Evolutionary conservation across 345 rosid genomes (phyloP).

Genomic region (Rubroshorea leprosula): DNA sequence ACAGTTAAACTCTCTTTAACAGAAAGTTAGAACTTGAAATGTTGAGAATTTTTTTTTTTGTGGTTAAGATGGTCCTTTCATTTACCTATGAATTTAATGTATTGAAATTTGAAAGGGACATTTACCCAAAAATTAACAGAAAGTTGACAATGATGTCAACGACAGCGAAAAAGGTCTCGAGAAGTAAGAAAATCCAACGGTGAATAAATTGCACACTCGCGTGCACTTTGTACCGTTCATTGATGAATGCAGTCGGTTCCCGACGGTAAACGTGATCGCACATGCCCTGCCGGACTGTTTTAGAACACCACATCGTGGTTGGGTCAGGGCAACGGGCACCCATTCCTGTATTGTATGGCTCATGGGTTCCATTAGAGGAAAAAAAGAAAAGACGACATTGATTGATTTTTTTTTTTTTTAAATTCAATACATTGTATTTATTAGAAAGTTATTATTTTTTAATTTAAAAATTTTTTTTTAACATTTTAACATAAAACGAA

Average conservation of each 20-base stretch:
- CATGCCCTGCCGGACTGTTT: slow-evolving; percentile 16
- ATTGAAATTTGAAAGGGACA: slow-evolving; percentile 3
- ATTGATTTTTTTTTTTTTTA: too few species aligned
- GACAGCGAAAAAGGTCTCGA: not conserved
- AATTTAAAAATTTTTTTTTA: too few species aligned
- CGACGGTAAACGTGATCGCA: slow-evolving; percentile 22
- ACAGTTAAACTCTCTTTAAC: too few species aligned
- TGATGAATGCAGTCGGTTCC: not conserved
- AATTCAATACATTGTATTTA: too few species aligned
- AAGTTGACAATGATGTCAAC: not conserved
- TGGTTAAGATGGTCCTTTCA: too few species aligned
- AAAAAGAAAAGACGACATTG: too few species aligned
- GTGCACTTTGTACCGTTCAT: slow-evolving; percentile 1
- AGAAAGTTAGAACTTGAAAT: not conserved
- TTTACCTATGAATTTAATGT: too few species aligned
- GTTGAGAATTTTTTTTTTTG: not conserved
- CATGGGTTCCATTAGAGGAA: too few species aligned
- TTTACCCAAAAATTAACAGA: slow-evolving; percentile 1
- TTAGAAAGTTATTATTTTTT: too few species aligned
- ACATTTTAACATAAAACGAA: too few species aligned
- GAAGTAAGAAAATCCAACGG: not conserved
- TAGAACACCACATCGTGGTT: slow-evolving; percentile 18
- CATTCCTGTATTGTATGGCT: not conserved
- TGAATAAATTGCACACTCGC: slow-evolving; percentile 11
- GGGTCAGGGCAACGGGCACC: slow-evolving; percentile 3